Evolutionary conservation across 2,329 filamentous ascomycete species (phyloP).

Genomic region (Aspergillus sp.): DNA sequence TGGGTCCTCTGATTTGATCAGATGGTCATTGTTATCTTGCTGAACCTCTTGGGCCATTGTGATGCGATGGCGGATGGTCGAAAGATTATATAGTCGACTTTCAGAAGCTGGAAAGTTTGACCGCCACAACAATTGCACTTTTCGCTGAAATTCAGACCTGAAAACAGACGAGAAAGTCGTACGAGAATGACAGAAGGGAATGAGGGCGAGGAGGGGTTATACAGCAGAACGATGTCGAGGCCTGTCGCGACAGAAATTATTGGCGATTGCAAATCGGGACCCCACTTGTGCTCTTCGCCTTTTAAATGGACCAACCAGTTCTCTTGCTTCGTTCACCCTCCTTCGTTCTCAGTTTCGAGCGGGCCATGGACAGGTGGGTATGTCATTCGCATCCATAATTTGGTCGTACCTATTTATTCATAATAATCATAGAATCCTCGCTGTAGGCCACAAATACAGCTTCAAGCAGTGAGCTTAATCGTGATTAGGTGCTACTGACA

Average conservation of each 20-base stretch:
- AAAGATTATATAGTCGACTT: neutral
- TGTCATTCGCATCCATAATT: neutral
- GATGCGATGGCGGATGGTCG: constrained; percentile 5
- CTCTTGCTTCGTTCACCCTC: neutral
- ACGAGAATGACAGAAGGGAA: neutral
- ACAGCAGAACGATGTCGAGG: neutral
- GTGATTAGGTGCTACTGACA: neutral
- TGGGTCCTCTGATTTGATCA: constrained; percentile 64
- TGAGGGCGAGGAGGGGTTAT: constrained; percentile 6
- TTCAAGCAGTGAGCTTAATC: neutral
- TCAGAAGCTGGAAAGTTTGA: neutral
- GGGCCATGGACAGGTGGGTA: neutral
- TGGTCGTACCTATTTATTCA: neutral
- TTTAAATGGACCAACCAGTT: constrained; percentile 4
- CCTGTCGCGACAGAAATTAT: constrained; percentile 1
- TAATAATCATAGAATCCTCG: too few species aligned
- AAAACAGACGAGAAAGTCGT: neutral
- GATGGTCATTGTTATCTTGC: constrained; percentile 49
- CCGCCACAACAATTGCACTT: neutral
- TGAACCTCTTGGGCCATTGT: constrained; percentile 26
- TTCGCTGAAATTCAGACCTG: neutral
- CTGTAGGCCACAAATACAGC: neutral
- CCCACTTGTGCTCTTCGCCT: constrained; percentile 4
- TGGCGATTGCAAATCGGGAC: constrained; percentile 6
- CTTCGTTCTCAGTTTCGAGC: neutral